Evolutionary conservation across 2,329 filamentous ascomycete genomes (phyloP), one percentile per base, ranked within the genome.

Genomic region (Paecilomyces sp.): DNA sequence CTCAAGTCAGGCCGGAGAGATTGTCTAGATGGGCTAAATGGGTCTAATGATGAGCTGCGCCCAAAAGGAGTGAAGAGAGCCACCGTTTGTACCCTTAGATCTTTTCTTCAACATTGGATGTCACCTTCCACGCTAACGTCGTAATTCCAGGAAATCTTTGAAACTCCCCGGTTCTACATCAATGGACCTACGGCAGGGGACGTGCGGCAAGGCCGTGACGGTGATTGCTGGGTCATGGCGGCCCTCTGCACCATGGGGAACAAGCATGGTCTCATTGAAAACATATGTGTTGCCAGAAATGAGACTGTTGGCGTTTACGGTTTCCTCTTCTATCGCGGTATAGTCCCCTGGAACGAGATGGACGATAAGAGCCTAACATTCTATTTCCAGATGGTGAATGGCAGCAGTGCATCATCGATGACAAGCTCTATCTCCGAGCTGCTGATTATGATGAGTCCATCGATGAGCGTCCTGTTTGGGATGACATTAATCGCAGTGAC

Each of bases 391-490:
- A 93, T 66, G 91, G 91, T 57, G 90, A 94, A 74, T 96, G 91
- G 92, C 89, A 93, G 59, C 91, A 92, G 66, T 92, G 90, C 60
- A 92, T 96, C 62, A 86, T 96, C 61, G 92, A 96, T 69, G 92
- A 96, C 74, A 95, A 95, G 75, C 81, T 96, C 2, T 95, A 90
- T 71, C 83, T 96, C 18, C 90, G 88, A 61, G 90, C 89, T 1
- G 88, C 90, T 3, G 88, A 89, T 69, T 95, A 91, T 78, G 90
- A 95, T 64, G 89, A 90, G 34, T 88, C 86, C 0, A 87, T 89
- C 56, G 83, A 89, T 71, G 88, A 92, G 69, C 85, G 90, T 47
- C 83, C 89, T 58, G 80, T 91, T 25, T 83, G 91, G 69, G 85
- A 91, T 66, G 87, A 91, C 67, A 86, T 91, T 55, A 89, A 91